phyloP scores from a whole-genome alignment of 768 basidiomycete genomes.

The Macrolepiota fuliginosa region DNA sequence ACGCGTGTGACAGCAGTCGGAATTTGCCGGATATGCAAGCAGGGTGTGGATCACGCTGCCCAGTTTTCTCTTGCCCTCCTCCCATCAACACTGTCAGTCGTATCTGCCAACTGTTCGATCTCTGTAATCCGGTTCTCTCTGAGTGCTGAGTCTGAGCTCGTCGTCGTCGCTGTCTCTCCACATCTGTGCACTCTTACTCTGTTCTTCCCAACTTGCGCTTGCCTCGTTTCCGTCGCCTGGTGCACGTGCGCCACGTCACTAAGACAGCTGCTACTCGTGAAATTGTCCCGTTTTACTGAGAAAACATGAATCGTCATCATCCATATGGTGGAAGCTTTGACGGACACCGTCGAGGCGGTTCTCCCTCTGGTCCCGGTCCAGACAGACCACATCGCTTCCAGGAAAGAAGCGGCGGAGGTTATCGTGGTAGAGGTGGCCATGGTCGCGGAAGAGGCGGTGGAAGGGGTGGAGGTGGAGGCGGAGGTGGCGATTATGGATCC shows the following conservation, averaged over 20 bases:
- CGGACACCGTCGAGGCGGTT: conserved; percentile 55
- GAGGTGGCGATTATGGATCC: conserved; percentile 44
- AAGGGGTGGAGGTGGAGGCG: conserved; percentile 31
- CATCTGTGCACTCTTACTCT: conserved; percentile 9
- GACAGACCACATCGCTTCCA: conserved; percentile 66
- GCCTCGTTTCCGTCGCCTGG: conserved; percentile 10
- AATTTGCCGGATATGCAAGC: background rate
- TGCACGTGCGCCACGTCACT: conserved; percentile 32
- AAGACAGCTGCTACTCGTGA: conserved; percentile 15
- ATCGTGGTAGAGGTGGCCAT: conserved; percentile 47
- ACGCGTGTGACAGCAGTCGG: background rate
- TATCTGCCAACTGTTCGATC: conserved; percentile 12
- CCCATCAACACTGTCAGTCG: conserved; percentile 18
- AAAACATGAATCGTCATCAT: conserved; percentile 85
- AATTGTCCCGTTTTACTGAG: conserved; percentile 22
- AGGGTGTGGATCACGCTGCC: conserved; percentile 1
- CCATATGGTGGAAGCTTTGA: conserved; percentile 77
- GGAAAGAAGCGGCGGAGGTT: conserved; percentile 54
- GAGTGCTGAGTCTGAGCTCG: conserved; percentile 27
- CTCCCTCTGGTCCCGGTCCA: conserved; percentile 64
- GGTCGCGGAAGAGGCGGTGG: conserved; percentile 62
- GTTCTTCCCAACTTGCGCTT: conserved; percentile 8
- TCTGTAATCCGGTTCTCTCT: conserved; percentile 15
- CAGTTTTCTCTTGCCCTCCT: conserved; percentile 14
- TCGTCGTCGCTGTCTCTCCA: conserved; percentile 10